A percentile compares a stretch with the other conserved stretches of the same genome.
These are phyloP conservation scores for Botryotinia calthae DNA, from an alignment of 2,329 filamentous ascomycete species.

Conservation along the genomic window DNA sequence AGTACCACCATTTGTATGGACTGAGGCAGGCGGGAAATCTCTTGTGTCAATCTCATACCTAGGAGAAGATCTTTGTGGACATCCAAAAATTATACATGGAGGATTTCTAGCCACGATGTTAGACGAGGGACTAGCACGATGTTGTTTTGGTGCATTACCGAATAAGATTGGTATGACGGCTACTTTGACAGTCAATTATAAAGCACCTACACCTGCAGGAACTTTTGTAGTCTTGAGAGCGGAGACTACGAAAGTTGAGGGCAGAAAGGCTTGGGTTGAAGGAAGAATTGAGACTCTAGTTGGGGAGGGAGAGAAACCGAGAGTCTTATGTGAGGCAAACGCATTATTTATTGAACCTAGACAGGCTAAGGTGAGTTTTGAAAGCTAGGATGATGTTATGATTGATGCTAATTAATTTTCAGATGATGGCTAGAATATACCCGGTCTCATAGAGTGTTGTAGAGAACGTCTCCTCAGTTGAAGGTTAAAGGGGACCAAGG, in stretches of 20 bases:
- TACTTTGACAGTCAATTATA: conserved; percentile 79
- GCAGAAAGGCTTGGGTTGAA: conserved; percentile 91
- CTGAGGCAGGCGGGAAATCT: conserved; percentile 65
- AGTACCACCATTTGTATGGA: conserved; percentile 78
- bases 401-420: conserved; percentile 11
- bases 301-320: conserved; percentile 58
- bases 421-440: conserved; percentile 29
- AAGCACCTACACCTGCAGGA: conserved; percentile 72
- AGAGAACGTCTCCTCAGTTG: not conserved
- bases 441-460: conserved; percentile 13
- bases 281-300: conserved; percentile 80
- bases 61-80: conserved; percentile 78
- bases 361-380: conserved; percentile 57
- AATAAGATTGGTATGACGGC: conserved; percentile 86
- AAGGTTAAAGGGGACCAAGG: not conserved
- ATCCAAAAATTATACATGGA: conserved; percentile 87
- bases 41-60: conserved; percentile 74
- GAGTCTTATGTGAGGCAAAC: conserved; percentile 75
- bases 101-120: conserved; percentile 88
- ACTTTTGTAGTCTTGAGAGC: conserved; percentile 76
- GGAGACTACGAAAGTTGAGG: conserved; percentile 80
- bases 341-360: conserved; percentile 87
- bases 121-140: conserved; percentile 84
- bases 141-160: conserved; percentile 83
- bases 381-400: not conserved